phyloP scores from a whole-genome alignment of 176 grass and related monocot species.

The Musa acuminata region DNA sequence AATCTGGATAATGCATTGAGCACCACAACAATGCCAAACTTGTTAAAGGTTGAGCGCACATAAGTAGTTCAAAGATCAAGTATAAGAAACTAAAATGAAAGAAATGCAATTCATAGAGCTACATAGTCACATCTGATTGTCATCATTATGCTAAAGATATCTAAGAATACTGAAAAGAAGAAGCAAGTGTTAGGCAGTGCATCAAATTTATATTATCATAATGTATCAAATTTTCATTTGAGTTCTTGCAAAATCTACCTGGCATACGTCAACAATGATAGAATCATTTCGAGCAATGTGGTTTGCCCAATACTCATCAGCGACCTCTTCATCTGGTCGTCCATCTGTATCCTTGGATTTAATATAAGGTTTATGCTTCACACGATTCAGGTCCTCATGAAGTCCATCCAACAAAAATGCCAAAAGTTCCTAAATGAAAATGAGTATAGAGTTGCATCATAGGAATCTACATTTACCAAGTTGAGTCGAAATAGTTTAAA shows the following conservation, averaged over 20 bases:
- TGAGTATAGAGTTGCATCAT: not conserved
- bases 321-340: slow-evolving; percentile 92
- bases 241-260: slow-evolving; percentile 32
- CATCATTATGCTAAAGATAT: too few relatives aligned
- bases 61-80: not conserved
- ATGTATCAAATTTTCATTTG: not conserved
- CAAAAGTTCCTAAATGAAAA: slow-evolving; percentile 60
- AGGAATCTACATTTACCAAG: not conserved
- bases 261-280: slow-evolving; percentile 99
- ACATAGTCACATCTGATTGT: too few relatives aligned
- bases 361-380: slow-evolving; percentile 90
- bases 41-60: too few relatives aligned
- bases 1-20: too few relatives aligned
- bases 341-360: slow-evolving; percentile 85
- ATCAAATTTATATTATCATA: too few relatives aligned
- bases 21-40: too few relatives aligned
- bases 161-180: too few relatives aligned
- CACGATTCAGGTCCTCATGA: slow-evolving; percentile 97
- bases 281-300: slow-evolving; percentile 98
- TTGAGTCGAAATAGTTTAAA: not conserved
- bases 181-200: too few relatives aligned
- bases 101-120: not conserved
- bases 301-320: slow-evolving; percentile 95
- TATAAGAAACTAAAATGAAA: not conserved
- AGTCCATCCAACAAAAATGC: slow-evolving; percentile 95